These are phyloP conservation scores for Xylaria castorea DNA, from an alignment of 495 filamentous ascomycete species.

Conservation along the genomic window DNA sequence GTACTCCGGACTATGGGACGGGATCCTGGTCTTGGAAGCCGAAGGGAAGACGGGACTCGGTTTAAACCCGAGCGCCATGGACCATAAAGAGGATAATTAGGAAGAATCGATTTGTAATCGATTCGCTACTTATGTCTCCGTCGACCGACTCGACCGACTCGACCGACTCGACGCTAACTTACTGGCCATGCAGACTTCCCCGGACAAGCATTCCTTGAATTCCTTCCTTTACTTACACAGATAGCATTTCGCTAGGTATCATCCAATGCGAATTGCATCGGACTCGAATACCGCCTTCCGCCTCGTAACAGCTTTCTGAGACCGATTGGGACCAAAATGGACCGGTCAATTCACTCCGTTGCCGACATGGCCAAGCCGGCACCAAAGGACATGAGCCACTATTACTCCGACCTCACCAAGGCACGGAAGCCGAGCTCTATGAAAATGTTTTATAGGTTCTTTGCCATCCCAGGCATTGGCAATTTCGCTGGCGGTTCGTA, in stretches of 20 bases:
- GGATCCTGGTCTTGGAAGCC: not conserved
- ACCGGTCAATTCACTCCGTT: slow-evolving; percentile 20
- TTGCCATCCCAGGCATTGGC: slow-evolving; percentile 76
- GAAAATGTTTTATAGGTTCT: slow-evolving; percentile 87
- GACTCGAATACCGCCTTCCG: not conserved
- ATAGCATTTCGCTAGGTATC: not conserved
- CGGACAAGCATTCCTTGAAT: not conserved
- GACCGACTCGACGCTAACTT: not conserved
- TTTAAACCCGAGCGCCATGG: not conserved
- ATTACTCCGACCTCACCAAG: slow-evolving; percentile 72
- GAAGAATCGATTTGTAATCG: slow-evolving; percentile 23
- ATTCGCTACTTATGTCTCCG: not conserved
- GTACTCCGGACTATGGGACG: not conserved
- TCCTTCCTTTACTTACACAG: not conserved
- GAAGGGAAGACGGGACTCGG: not conserved
- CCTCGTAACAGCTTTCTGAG: not conserved
- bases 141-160: not conserved
- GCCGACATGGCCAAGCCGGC: slow-evolving; percentile 45
- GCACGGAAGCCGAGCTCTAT: slow-evolving; percentile 67
- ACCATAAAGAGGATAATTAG: not conserved
- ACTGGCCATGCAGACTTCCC: not conserved
- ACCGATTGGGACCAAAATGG: slow-evolving; percentile 28
- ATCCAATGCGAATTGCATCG: not conserved
- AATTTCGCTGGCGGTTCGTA: slow-evolving; percentile 87
- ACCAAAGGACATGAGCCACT: slow-evolving; percentile 79